Evolutionary conservation across 345 rosid species (phyloP), one percentile per base, ranked within the genome.

Genomic region (Mallotus nudiflorus): DNA sequence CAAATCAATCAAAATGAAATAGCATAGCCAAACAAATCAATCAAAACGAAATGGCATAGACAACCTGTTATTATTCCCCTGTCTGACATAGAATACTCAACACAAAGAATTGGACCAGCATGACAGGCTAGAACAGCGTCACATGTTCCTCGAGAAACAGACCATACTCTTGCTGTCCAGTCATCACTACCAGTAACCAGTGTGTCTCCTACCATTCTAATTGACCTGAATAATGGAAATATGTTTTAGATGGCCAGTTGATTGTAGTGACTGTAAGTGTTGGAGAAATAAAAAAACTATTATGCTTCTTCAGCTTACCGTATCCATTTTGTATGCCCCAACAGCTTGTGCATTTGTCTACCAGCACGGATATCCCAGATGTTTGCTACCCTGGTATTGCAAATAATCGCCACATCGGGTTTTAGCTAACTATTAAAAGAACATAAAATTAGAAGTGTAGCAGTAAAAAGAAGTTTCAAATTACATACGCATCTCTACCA

Each of bases 111-210:
- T 6, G 99, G 96, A 59, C 99, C 97, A 66, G 96, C 98, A 79
- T 96, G 99, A 79, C 98, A 92, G 55, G 99, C 98, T 50, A 96
- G 86, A 71, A 96, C 96, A 42, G 93, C 89, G 66, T 92, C 94
- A 66, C 98, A 90, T 42, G 90, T 80, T 73, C 99, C 99, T 76
- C 85, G 85, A 64, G 97, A 85, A 75, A 95, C 87, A 64, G 99
- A 89, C 99, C 99, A 96, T 62, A 96, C 83, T 84, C 99, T 86
- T 60, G 99, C 99, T 1, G 99, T 96, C 99, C 99, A 96, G 75
- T 96, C 99, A 83, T 96, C 99, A 77, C 99, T 89, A 59, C 98
- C 99, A 45, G 98, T 96, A 69, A 96, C 76, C 75, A 96, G 62
- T 22, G 97, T 92, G 75, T 96, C 99, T 37, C 89, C 97, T 33